Evolutionary conservation across 306 rosid genomes (phyloP).

Genomic region (Luffa aegyptiaca): DNA sequence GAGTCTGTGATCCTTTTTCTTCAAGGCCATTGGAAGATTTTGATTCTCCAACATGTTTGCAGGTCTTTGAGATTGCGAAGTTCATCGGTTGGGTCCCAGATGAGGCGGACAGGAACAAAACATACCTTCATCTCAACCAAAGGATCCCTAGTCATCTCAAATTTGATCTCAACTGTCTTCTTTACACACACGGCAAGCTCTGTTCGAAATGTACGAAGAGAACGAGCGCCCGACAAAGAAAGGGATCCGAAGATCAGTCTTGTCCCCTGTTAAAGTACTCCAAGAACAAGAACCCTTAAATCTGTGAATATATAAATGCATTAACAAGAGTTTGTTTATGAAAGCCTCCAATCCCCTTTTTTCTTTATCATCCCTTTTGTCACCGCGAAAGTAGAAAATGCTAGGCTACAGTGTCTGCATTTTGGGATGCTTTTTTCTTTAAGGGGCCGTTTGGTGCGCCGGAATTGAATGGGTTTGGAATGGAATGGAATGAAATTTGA

Average conservation of each 20-base stretch:
- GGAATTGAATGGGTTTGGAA: too few relatives aligned
- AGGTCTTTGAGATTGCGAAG: conserved; percentile 85
- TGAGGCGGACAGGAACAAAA: conserved; percentile 64
- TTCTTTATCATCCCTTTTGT: neutral
- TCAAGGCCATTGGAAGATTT: neutral
- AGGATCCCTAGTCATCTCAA: conserved; percentile 72
- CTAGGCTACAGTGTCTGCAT: neutral
- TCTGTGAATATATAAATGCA: neutral
- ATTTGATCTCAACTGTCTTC: conserved; percentile 83
- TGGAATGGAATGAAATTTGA: too few relatives aligned
- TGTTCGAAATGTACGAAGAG: conserved; percentile 58
- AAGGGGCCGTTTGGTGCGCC: too few relatives aligned
- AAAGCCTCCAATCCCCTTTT: neutral
- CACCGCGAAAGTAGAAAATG: neutral
- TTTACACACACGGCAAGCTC: conserved; percentile 79
- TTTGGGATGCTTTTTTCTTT: neutral
- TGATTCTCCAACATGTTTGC: conserved; percentile 2
- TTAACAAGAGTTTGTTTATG: neutral
- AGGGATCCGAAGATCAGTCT: conserved; percentile 23
- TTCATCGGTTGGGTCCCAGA: conserved; percentile 72
- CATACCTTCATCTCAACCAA: conserved; percentile 79
- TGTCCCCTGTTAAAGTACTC: conserved; percentile 52
- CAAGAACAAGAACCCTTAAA: conserved; percentile 9
- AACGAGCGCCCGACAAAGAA: conserved; percentile 27
- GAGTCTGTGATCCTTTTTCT: neutral